phyloP scores from a whole-genome alignment of 2,329 filamentous ascomycete genomes.

The Cordyceps tenuipes region DNA sequence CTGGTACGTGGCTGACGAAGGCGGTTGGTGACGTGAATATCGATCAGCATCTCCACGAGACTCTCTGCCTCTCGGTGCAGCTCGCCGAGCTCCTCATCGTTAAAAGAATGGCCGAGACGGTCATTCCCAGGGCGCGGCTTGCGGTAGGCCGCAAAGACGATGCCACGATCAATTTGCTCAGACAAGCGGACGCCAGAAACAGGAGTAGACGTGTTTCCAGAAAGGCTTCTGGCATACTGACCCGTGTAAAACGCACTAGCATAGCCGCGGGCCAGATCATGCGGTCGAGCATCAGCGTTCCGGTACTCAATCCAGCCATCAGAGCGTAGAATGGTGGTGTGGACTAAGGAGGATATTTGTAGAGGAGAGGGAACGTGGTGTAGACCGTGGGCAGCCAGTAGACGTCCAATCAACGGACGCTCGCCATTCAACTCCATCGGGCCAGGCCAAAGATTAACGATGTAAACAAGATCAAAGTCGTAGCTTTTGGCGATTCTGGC shows the following conservation, averaged over 20 bases:
- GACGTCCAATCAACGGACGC: conserved; percentile 35
- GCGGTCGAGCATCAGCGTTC: conserved; percentile 30
- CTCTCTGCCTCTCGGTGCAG: conserved; percentile 43
- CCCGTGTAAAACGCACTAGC: conserved; percentile 45
- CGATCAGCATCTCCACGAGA: conserved; percentile 44
- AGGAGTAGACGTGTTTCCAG: conserved; percentile 19
- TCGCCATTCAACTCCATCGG: conserved; percentile 2
- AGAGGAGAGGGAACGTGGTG: conserved; percentile 43
- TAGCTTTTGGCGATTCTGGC: conserved; percentile 48
- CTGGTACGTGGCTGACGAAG: conserved; percentile 23
- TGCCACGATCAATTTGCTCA: conserved; percentile 37
- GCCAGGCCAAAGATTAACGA: conserved; percentile 49
- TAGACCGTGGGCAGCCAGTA: conserved; percentile 48
- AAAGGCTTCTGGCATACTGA: conserved; percentile 23
- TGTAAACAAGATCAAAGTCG: conserved; percentile 50
- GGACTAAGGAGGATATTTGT: conserved; percentile 40
- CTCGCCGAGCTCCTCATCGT: conserved; percentile 34
- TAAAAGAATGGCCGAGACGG: conserved; percentile 26
- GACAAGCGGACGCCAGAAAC: conserved; percentile 18
- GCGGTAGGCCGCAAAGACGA: conserved; percentile 49
- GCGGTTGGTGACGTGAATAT: conserved; percentile 36
- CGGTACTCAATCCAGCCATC: conserved; percentile 47
- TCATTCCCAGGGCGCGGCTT: conserved; percentile 33
- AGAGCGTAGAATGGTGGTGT: conserved; percentile 40
- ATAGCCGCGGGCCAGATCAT: conserved; percentile 44